Conservation (phyloP, 2,329 filamentous ascomycete species). For the Fusarium sacchari region DNA sequence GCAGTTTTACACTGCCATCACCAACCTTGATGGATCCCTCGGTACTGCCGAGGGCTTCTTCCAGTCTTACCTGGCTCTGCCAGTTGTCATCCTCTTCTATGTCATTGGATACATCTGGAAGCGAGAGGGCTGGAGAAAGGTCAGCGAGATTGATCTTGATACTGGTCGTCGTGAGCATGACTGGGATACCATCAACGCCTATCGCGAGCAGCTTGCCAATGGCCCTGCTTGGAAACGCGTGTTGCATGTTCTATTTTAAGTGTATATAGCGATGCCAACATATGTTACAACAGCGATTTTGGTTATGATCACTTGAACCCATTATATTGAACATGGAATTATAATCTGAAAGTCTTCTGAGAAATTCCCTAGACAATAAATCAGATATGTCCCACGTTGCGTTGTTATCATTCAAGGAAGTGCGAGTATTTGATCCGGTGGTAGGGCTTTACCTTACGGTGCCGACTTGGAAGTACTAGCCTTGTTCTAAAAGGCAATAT, state of each 20-base stretch:
- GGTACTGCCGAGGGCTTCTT: conserved; percentile 59
- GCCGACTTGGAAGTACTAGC: not conserved
- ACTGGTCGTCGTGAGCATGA: conserved; percentile 70
- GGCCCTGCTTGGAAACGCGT: conserved; percentile 58
- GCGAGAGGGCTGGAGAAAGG: conserved; percentile 65
- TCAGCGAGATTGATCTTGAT: conserved; percentile 73
- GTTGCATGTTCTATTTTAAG: conserved; percentile 44
- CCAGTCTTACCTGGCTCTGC: conserved; percentile 62
- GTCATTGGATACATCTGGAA: conserved; percentile 71
- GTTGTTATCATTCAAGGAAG: not conserved
- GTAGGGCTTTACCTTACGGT: not conserved
- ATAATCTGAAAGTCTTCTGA: rapidly evolving
- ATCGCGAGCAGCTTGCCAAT: conserved; percentile 55
- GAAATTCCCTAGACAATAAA: rapidly evolving
- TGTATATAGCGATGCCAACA: not conserved
- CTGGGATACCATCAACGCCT: conserved; percentile 66
- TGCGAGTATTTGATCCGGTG: not conserved
- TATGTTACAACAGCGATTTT: not conserved
- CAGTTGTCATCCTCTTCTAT: conserved; percentile 65
- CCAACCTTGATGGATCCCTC: conserved; percentile 46
- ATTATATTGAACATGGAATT: not conserved
- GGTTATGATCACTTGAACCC: not conserved
- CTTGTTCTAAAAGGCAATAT: no score
- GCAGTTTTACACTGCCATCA: conserved; percentile 62
- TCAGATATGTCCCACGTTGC: rapidly evolving